A percentile compares a stretch with the other conserved stretches of the same genome.
Conservation (phyloP, 2,329 filamentous ascomycete species). For the Fusarium irregulare region DNA sequence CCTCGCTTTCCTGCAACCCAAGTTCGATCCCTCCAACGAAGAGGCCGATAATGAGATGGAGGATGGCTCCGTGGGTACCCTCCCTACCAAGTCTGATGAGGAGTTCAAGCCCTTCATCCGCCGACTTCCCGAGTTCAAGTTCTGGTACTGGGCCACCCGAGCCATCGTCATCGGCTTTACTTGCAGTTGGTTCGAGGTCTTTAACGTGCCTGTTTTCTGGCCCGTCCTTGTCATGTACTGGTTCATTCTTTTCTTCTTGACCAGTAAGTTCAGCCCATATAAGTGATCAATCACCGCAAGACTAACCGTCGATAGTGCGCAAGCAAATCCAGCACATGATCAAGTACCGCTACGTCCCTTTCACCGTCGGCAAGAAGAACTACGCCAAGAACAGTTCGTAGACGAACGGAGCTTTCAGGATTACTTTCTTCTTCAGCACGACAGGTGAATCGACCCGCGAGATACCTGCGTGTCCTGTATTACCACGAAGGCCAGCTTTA, state of each 20-base stretch:
- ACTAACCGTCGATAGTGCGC: slow-evolving; percentile 72
- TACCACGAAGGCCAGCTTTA: slow-evolving; percentile 42
- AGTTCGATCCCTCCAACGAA: slow-evolving; percentile 97
- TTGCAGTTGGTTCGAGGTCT: slow-evolving; percentile 93
- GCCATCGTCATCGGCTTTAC: slow-evolving; percentile 84
- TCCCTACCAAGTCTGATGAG: slow-evolving; percentile 95
- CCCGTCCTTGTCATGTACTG: slow-evolving; percentile 98
- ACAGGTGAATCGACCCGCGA: slow-evolving; percentile 12
- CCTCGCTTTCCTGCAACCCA: slow-evolving; percentile 96
- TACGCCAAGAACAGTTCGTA: slow-evolving; percentile 74
- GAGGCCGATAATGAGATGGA: slow-evolving; percentile 94
- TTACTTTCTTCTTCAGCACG: slow-evolving; percentile 39
- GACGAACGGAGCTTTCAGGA: slow-evolving; percentile 11
- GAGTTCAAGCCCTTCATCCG: slow-evolving; percentile 98
- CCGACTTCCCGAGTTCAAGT: slow-evolving; percentile 98
- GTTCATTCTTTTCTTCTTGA: slow-evolving; percentile 95
- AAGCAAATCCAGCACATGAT: slow-evolving; percentile 99
- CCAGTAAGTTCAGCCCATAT: slow-evolving; percentile 73
- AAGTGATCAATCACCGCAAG: background rate
- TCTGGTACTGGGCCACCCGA: slow-evolving; percentile 96
- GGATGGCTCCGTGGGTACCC: slow-evolving; percentile 82
- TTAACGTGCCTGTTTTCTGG: slow-evolving; percentile 99
- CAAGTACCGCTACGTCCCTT: slow-evolving; percentile 98
- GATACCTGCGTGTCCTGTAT: slow-evolving; percentile 43
- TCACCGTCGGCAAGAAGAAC: slow-evolving; percentile 88